Base-by-base conservation (phyloP, 2,329 filamentous ascomycete genomes). In the Alternaria metachromatica region DNA sequence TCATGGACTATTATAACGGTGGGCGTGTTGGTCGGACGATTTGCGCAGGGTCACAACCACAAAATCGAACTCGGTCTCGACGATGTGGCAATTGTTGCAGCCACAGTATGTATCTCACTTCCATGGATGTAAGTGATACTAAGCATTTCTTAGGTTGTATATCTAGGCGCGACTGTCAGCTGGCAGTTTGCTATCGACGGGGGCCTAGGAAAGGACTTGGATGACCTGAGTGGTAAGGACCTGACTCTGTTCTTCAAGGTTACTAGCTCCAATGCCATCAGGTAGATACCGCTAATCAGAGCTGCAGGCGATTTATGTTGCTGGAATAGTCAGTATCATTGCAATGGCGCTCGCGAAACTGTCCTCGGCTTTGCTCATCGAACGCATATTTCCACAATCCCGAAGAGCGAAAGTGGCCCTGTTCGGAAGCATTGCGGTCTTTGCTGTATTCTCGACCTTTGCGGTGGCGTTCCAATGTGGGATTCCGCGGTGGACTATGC, bases 401-500 rank as follows among this genome's bases (percentile, higher is more conserved):
- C 56, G 49, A 48, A 57, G 45, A 50, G 55, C 58, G 2, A 65
- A 59, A 10, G 43, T 21, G 4, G 43, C 61, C 4, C 64, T 74
- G 6, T 67, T 70, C 37, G 59, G 61, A 10, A 63, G 65, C 44
- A 54, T 70, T 18, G 62, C 18, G 20, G 26, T 60, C n/a, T 75
- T 63, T 63, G 50, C 50, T 6, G 15, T 72, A 0, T 70, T 65
- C 48, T 66, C 71, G 8, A 13, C 63, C 12, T 64, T 70, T 43
- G 49, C 63, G 6, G 26, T 63, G 20, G 63, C 56, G 41, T 72
- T 74, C 30, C 69, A 69, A 30, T 75, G 73, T 41, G 64, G 60
- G 8, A 11, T 68, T 6, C 65, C 67, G 8, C 41, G 60, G 5
- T 69, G 68, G 65, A 55, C 63, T 9, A 18, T 46, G 15, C 51